Conservation (phyloP, 306 rosid species). For the Urtica urens region DNA sequence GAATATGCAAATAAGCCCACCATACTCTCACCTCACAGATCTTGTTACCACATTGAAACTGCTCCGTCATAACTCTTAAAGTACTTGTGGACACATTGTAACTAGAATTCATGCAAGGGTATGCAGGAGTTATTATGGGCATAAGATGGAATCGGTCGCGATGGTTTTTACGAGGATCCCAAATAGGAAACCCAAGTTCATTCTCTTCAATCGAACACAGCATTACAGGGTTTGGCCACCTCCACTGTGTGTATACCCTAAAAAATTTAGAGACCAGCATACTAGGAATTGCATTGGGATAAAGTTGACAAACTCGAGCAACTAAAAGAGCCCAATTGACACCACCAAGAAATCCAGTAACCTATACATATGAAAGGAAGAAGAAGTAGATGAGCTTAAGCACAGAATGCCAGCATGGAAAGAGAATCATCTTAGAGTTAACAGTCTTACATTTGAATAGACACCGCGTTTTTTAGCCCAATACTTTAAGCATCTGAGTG, state of each 20-base stretch:
- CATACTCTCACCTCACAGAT: constrained; percentile 63
- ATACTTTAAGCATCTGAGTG: constrained; percentile 80
- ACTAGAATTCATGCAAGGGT: constrained; percentile 99
- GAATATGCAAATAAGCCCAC: background rate
- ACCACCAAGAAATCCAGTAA: constrained; percentile 98
- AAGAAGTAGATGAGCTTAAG: constrained; percentile 6
- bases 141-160: constrained; percentile 76
- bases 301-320: constrained; percentile 93
- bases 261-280: constrained; percentile 95
- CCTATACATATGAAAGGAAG: constrained; percentile 31
- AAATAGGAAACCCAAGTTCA: constrained; percentile 72
- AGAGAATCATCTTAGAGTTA: background rate
- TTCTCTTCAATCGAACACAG: constrained; percentile 84
- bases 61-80: constrained; percentile 94
- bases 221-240: constrained; percentile 99
- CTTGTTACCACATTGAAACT: constrained; percentile 61
- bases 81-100: constrained; percentile 94
- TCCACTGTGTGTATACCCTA: constrained; percentile 97
- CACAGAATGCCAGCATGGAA: constrained; percentile 1
- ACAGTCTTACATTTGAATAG: constrained; percentile 80
- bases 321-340: constrained; percentile 97
- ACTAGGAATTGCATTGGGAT: constrained; percentile 96
- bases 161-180: constrained; percentile 94
- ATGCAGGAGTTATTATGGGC: constrained; percentile 98
- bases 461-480: constrained; percentile 98